Conservation (phyloP, 805 yeast genomes). For the Saturnispora gosingensis region DNA sequence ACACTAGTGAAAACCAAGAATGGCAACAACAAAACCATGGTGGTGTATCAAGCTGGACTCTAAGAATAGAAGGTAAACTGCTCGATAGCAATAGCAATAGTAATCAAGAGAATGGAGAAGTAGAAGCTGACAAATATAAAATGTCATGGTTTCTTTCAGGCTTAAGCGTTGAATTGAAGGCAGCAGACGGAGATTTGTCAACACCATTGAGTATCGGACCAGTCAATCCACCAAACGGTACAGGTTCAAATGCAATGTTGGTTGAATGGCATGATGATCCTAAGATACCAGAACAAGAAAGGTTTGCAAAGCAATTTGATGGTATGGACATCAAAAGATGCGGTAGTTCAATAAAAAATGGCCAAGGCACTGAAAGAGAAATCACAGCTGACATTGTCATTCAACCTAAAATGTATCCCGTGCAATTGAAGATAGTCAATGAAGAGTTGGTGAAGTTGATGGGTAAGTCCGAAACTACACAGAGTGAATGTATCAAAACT, state of each 20-base stretch:
- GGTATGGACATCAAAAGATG: slow-evolving; percentile 80
- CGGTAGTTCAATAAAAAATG: slow-evolving; percentile 37
- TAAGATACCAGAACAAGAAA: slow-evolving; percentile 24
- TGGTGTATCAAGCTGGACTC: slow-evolving; percentile 58
- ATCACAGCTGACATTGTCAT: slow-evolving; percentile 64
- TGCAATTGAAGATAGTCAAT: slow-evolving; percentile 53
- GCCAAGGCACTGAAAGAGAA: slow-evolving; percentile 35
- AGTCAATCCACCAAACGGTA: slow-evolving; percentile 8
- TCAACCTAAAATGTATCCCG: slow-evolving; percentile 71
- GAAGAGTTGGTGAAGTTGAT: slow-evolving; percentile 55
- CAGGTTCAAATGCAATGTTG: slow-evolving; percentile 23
- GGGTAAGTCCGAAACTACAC: slow-evolving; percentile 72
- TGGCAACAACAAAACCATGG: slow-evolving; percentile 49
- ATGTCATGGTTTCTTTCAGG: slow-evolving; percentile 78
- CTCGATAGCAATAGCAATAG: slow-evolving; percentile 21
- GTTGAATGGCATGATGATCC: slow-evolving; percentile 87
- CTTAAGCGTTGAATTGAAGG: slow-evolving; percentile 64
- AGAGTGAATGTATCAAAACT: slow-evolving; percentile 61
- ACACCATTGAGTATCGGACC: slow-evolving; percentile 17
- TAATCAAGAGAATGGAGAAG: slow-evolving; percentile 3
- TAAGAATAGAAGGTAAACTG: slow-evolving; percentile 80
- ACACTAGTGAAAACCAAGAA: slow-evolving; percentile 76
- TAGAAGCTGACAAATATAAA: slow-evolving; percentile 43
- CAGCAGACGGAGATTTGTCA: slow-evolving; percentile 11
- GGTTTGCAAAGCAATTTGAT: slow-evolving; percentile 51